Conservation (phyloP, 2,329 filamentous ascomycete species). For the Byssochlamys sp. region DNA sequence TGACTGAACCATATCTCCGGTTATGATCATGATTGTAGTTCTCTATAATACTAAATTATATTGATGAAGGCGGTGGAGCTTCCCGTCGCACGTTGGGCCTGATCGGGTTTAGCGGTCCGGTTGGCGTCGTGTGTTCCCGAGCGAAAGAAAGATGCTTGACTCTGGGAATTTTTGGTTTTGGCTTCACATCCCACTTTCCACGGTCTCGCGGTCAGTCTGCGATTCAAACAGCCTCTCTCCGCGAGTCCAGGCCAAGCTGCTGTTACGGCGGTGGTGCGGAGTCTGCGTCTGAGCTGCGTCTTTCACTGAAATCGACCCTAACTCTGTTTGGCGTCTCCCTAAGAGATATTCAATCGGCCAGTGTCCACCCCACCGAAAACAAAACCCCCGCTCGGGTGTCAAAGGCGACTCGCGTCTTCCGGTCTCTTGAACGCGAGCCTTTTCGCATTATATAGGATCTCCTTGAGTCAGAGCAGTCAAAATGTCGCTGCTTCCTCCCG, state of each 20-base stretch:
- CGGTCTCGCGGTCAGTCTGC: not conserved
- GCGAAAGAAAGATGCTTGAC: slow-evolving; percentile 2
- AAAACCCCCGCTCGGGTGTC: slow-evolving; percentile 12
- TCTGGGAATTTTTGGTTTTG: slow-evolving; percentile 6
- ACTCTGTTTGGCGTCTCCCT: slow-evolving; percentile 6
- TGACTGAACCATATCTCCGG: too few species aligned
- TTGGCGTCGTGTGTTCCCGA: slow-evolving; percentile 2
- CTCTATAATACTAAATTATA: not conserved
- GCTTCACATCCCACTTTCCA: slow-evolving; percentile 9
- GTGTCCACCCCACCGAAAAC: slow-evolving; percentile 19
- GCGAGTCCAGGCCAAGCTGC: slow-evolving; percentile 7
- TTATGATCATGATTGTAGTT: too few species aligned
- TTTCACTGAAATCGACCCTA: slow-evolving; percentile 8
- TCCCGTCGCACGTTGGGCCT: not conserved
- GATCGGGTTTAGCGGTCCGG: not conserved
- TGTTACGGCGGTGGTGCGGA: slow-evolving; percentile 17
- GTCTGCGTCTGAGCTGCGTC: slow-evolving; percentile 11
- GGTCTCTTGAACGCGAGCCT: not conserved
- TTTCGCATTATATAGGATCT: not conserved
- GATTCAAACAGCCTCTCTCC: slow-evolving; percentile 8
- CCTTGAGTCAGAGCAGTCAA: slow-evolving; percentile 17
- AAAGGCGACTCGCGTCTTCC: not conserved
- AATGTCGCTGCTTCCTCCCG: slow-evolving; percentile 79
- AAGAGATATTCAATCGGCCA: not conserved
- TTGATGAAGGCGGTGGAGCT: not conserved